phyloP scores from a whole-genome alignment of 148 eudicot genomes.

The Rheum nobile region DNA sequence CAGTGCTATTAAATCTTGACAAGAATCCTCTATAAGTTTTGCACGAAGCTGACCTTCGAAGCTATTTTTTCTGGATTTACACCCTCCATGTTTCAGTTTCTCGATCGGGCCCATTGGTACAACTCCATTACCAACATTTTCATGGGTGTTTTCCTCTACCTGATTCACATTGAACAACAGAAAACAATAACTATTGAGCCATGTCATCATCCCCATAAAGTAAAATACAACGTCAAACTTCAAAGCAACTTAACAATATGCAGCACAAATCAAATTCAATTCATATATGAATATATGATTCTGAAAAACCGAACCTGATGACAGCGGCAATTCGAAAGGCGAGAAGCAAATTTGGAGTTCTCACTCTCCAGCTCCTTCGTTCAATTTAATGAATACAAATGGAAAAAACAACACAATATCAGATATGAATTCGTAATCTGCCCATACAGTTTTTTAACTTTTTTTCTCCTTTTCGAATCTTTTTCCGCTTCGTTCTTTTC shows the following conservation, averaged over 20 bases:
- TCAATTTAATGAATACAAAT: background rate
- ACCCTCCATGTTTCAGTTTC: background rate
- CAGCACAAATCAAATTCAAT: background rate
- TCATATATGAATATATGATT: background rate
- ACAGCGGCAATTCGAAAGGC: conserved; percentile 44
- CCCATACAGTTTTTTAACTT: background rate
- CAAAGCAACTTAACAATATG: background rate
- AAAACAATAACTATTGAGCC: background rate
- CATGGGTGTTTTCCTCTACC: background rate
- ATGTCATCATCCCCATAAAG: no score
- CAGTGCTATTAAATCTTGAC: background rate
- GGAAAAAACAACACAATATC: background rate
- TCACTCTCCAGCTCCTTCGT: conserved; percentile 49
- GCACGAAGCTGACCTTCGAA: background rate
- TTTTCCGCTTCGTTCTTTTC: background rate
- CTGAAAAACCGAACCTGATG: conserved; percentile 30
- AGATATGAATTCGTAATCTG: background rate
- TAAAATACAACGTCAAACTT: no score
- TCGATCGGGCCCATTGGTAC: background rate
- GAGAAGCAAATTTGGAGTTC: conserved; percentile 41
- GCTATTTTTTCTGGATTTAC: background rate
- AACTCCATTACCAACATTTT: background rate
- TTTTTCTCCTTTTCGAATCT: background rate
- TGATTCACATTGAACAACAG: background rate
- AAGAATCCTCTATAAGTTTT: background rate